phyloP scores from a whole-genome alignment of 208 protist genomes.

The Wallacemonas sp. region DNA sequence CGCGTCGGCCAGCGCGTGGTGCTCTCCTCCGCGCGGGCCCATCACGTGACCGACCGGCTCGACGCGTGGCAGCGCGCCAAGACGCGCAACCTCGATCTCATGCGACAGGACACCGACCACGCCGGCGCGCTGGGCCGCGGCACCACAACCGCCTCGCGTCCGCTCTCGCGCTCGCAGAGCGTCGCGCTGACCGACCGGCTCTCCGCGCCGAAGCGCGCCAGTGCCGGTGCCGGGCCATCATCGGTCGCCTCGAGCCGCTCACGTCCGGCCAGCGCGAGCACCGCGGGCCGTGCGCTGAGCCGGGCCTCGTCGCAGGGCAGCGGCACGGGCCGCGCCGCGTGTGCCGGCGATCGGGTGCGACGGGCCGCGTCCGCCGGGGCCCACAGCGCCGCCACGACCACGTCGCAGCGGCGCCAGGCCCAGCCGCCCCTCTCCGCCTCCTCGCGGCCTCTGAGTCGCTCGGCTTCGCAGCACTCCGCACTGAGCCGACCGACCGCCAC shows the following conservation, averaged over 20 bases:
- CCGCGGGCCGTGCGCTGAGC: no score
- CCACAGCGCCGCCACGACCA: background rate
- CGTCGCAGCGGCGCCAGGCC: no score
- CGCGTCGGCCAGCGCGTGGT: slow-evolving; percentile 48
- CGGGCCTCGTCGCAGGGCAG: background rate
- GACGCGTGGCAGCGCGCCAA: slow-evolving; percentile 51
- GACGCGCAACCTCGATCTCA: slow-evolving; percentile 27
- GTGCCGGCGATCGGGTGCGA: background rate
- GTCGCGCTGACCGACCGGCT: slow-evolving; percentile 1
- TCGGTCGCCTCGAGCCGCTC: background rate
- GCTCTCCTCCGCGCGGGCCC: slow-evolving; percentile 32
- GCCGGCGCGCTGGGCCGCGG: no score
- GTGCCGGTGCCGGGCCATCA: background rate
- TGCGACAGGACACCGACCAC: slow-evolving; percentile 33
- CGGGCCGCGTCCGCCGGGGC: background rate
- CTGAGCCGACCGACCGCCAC: no score
- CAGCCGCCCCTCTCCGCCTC: no score
- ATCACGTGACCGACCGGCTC: slow-evolving; percentile 52
- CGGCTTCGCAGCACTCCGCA: no score
- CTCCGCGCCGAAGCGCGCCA: background rate
- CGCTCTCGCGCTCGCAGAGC: slow-evolving; percentile 9
- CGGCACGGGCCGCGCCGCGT: background rate
- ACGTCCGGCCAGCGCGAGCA: background rate
- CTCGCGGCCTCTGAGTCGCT: no score
- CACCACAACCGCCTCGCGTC: background rate